Base-by-base conservation (phyloP, 257 asterid species). In the Cinchona pubescens region DNA sequence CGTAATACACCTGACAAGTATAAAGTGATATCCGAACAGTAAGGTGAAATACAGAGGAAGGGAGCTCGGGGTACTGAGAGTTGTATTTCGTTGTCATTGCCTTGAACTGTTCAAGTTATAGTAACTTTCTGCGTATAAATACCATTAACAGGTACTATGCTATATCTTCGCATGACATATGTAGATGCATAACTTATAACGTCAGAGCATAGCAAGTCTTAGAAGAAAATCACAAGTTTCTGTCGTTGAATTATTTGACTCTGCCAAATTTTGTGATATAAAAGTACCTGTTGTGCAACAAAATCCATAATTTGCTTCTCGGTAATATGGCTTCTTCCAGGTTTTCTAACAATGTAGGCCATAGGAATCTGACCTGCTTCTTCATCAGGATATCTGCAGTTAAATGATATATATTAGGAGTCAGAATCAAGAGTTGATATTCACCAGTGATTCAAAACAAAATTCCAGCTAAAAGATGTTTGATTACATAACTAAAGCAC, bases 311-410 rank as follows among this genome's bases (percentile, higher is more conserved):
- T 86, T 78, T 90, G 88, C 48, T 90, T 38, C 67, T 90, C 96
- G 0, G 88, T 80, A 43, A 92, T 88, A 14, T 74, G 79, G 84
- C 85, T 83, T 45, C 10, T 45, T 60, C 95, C 93, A 8, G 96
- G 96, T 82, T 83, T 91, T 69, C 96, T 87, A 69, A 94, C 98
- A 38, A 94, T 49, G 79, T 85, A 94, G 40, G 99, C 98, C 99
- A 94, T 86, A 3, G 99, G 99, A 83, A 92, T 90, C 89, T 94
- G 84, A 21, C 99, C 99, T 19, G 97, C 98, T 76, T 87, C 98
- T 71, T 94, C 98, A 76, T 94, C 96, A 1, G 98, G 99, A 84
- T 85, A 95, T 75, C 99, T 95, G 85, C 69, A 71, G 72, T 49
- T 38, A 23, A 32, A 74, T 69, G 37, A 73, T 23, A 60, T 42